phyloP scores from a whole-genome alignment of 2,329 filamentous ascomycete genomes.

The Colletotrichum euphorbiae region DNA sequence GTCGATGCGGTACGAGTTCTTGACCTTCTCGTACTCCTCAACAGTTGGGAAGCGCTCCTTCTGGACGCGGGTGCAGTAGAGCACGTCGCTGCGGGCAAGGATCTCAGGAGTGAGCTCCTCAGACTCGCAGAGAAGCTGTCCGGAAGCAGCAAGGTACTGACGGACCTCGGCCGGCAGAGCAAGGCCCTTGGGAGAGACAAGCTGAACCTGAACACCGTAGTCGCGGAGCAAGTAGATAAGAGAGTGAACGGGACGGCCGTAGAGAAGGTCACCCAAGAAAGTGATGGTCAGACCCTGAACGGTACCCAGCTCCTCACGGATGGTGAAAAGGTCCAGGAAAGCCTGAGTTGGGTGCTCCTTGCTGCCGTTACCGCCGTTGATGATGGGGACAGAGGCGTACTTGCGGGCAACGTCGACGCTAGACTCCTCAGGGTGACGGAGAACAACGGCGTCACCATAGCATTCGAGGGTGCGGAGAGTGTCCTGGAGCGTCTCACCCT shows the following conservation, averaged over 20 bases:
- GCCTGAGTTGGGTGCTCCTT: slow-evolving; percentile 98
- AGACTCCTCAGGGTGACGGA: slow-evolving; percentile 88
- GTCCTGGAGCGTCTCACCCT: slow-evolving; percentile 94
- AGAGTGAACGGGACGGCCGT: slow-evolving; percentile 95
- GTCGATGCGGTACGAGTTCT: slow-evolving; percentile 90
- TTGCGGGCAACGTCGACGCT: slow-evolving; percentile 86
- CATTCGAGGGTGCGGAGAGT: slow-evolving; percentile 93
- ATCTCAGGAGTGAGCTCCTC: slow-evolving; percentile 88
- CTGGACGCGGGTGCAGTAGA: slow-evolving; percentile 97
- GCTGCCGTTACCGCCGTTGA: slow-evolving; percentile 97
- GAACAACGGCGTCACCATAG: slow-evolving; percentile 95
- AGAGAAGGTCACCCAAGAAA: slow-evolving; percentile 91
- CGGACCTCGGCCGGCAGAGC: slow-evolving; percentile 81
- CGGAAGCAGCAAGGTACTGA: slow-evolving; percentile 76
- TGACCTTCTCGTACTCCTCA: slow-evolving; percentile 85
- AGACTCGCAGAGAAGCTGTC: slow-evolving; percentile 81
- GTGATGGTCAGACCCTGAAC: slow-evolving; percentile 96
- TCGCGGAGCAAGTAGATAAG: slow-evolving; percentile 93
- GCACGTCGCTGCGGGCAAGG: slow-evolving; percentile 85
- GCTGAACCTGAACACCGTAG: slow-evolving; percentile 94
- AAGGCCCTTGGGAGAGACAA: slow-evolving; percentile 85
- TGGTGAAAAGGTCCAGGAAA: slow-evolving; percentile 97
- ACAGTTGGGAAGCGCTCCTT: slow-evolving; percentile 92
- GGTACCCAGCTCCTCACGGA: slow-evolving; percentile 95
- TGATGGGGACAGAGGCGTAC: slow-evolving; percentile 89